Evolutionary conservation across 768 basidiomycete species (phyloP).

Genomic region (Mycena belliarum): DNA sequence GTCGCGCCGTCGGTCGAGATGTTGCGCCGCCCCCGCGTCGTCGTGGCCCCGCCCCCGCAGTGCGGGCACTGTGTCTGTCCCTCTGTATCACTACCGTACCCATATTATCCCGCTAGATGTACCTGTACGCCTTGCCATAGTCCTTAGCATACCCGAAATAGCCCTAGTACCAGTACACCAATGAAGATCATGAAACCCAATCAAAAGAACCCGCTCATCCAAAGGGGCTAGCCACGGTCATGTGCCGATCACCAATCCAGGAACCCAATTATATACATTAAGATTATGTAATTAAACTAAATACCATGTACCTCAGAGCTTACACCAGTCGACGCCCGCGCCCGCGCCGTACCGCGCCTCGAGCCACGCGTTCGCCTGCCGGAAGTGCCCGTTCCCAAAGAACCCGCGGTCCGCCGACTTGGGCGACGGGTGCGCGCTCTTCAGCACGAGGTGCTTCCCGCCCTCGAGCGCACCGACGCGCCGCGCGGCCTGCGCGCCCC

Average conservation of each 20-base stretch:
- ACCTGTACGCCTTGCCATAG: conserved; percentile 8
- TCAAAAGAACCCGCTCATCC: too few relatives aligned
- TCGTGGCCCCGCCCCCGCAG: not conserved
- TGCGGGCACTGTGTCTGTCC: not conserved
- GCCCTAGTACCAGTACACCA: too few relatives aligned
- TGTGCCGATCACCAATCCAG: too few relatives aligned
- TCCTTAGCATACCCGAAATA: conserved; percentile 20
- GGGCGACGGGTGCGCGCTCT: conserved; percentile 22
- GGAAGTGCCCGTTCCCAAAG: conserved; percentile 76
- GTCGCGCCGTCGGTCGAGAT: too few relatives aligned
- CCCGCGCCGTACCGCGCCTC: conserved; percentile 73
- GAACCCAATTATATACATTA: too few relatives aligned
- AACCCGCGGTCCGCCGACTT: conserved; percentile 59
- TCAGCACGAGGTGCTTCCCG: conserved; percentile 81
- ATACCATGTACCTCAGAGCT: too few relatives aligned
- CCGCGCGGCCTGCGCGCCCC: conserved; percentile 88
- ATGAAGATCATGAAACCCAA: too few relatives aligned
- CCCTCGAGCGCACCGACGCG: conserved; percentile 75
- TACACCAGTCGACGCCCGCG: conserved; percentile 74
- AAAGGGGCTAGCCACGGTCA: too few relatives aligned
- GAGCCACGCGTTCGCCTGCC: conserved; percentile 85
- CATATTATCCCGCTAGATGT: conserved; percentile 17
- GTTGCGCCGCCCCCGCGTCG: too few relatives aligned
- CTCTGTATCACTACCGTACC: conserved; percentile 10
- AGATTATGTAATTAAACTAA: too few relatives aligned